A percentile compares a stretch with the other conserved stretches of the same genome.
These are phyloP conservation scores for Colletotrichum tofieldiae DNA, from an alignment of 2,329 filamentous ascomycete genomes.

Conservation along the genomic window DNA sequence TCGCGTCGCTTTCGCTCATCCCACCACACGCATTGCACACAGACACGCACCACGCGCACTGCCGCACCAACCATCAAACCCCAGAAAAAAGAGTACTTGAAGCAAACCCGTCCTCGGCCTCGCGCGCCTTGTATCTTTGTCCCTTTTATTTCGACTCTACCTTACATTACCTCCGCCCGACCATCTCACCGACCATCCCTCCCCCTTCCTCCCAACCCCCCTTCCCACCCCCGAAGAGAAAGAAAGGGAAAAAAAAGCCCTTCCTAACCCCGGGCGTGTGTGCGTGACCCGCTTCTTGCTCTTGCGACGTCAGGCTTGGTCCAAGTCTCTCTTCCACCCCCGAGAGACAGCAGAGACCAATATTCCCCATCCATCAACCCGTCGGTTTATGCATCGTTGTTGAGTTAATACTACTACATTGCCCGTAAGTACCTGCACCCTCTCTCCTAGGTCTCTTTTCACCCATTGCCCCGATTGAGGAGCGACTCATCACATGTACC, in stretches of 20 bases:
- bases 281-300: conserved; percentile 42
- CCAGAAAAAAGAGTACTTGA: conserved; percentile 43
- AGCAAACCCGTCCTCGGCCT: conserved; percentile 43
- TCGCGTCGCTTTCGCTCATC: conserved; percentile 34
- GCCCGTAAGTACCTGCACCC: conserved; percentile 54
- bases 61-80: conserved; percentile 7
- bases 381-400: conserved; percentile 42
- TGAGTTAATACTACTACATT: conserved; percentile 50
- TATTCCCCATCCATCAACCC: conserved; percentile 44
- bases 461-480: conserved; percentile 31
- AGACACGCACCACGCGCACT: neutral
- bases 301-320: conserved; percentile 42
- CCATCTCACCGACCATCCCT: conserved; percentile 12
- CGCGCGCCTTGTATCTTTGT: conserved; percentile 44
- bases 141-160: conserved; percentile 35
- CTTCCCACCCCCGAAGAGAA: conserved; percentile 10
- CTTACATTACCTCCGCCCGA: conserved; percentile 12
- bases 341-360: conserved; percentile 38
- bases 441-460: conserved; percentile 44
- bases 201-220: neutral
- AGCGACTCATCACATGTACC: conserved; percentile 34
- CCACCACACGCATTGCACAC: conserved; percentile 4
- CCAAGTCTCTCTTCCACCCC: conserved; percentile 38
- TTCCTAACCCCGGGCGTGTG: conserved; percentile 37
- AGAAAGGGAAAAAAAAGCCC: conserved; percentile 4